Evolutionary conservation across 169 alveolate species (phyloP), one percentile per base, ranked within the genome.

Genomic region (Plasmodium inui): DNA sequence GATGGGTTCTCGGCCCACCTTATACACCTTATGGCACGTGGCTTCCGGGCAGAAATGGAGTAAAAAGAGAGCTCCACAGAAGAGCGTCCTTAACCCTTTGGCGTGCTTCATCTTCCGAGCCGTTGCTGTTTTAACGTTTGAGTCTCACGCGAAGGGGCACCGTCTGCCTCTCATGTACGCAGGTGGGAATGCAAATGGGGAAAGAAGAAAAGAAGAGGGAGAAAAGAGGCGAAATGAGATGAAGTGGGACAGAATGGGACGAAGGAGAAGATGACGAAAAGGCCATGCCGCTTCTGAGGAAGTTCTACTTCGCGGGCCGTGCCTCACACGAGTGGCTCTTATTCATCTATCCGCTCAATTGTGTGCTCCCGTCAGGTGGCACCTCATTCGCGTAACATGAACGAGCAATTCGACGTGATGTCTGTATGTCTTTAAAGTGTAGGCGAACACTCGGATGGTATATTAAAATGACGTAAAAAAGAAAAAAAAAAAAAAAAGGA

Each of bases 1-100:
- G 39, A 89, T 57, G 12, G 89, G 67, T 22, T 80, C 72, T 28
- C 44, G 9, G 14, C 94, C 94, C 2, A 57, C 14, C 32, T 19
- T 78, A 22, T 79, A 79, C 32, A 89, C 8, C 71, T 70, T 89
- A 32, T 28, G 30, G 41, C 94, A 89, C 1, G 6, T 22, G 17
- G 14, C 71, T 22, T 72, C 94, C 17, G 37, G n/a, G n/a, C 34
- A 89, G 4, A 41, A 41, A 34, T 79, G 72, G 12, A 70, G 74
- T 28, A 89, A 78, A 79, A 55, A 79, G 1, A 80, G 34, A 9
- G 37, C 44, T 26, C 70, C 32, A 79, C 32, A 89, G 34, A 80
- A 41, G 9, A 89, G 26, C 14, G 85, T 19, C 57, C 57, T 46
- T 28, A 85, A 26, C 55, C n/a, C 39, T 5, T 10, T 46, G 6